phyloP scores from a whole-genome alignment of 1,284 basidiomycete genomes.

The Sparassis latifolia region DNA sequence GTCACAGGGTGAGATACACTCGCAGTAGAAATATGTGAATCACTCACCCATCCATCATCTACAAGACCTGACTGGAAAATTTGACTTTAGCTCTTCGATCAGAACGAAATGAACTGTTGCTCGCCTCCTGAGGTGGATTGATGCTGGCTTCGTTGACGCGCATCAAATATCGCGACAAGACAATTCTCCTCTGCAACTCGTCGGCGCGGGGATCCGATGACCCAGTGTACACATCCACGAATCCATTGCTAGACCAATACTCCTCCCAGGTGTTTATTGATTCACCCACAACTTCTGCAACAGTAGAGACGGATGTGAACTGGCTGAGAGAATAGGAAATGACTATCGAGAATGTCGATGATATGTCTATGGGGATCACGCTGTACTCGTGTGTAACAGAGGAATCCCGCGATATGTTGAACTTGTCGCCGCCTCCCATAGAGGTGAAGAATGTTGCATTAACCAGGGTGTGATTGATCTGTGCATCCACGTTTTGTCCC shows the following conservation, averaged over 20 bases:
- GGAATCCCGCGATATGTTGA: constrained; percentile 37
- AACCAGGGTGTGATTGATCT: constrained; percentile 38
- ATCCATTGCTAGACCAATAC: constrained; percentile 45
- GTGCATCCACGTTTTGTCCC: constrained; percentile 24
- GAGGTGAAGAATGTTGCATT: constrained; percentile 38
- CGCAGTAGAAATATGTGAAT: background rate
- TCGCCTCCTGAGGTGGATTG: constrained; percentile 51
- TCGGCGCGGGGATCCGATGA: constrained; percentile 44
- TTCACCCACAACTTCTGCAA: constrained; percentile 25
- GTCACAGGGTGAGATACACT: constrained; percentile 3
- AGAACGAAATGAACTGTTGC: constrained; percentile 5
- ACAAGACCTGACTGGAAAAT: constrained; percentile 43
- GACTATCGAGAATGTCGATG: constrained; percentile 27
- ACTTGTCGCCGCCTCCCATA: constrained; percentile 32
- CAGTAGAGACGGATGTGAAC: constrained; percentile 14
- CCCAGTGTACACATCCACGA: constrained; percentile 45
- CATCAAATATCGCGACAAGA: constrained; percentile 51
- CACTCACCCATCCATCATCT: constrained; percentile 52
- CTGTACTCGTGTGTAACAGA: constrained; percentile 39
- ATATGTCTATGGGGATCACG: constrained; percentile 20
- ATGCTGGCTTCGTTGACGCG: constrained; percentile 54
- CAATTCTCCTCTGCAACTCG: constrained; percentile 51
- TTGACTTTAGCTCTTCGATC: background rate
- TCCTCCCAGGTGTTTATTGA: constrained; percentile 37
- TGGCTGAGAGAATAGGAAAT: constrained; percentile 25